Conservation (phyloP, 2,329 filamentous ascomycete species). For the Myriosclerotinia duriaeana region DNA sequence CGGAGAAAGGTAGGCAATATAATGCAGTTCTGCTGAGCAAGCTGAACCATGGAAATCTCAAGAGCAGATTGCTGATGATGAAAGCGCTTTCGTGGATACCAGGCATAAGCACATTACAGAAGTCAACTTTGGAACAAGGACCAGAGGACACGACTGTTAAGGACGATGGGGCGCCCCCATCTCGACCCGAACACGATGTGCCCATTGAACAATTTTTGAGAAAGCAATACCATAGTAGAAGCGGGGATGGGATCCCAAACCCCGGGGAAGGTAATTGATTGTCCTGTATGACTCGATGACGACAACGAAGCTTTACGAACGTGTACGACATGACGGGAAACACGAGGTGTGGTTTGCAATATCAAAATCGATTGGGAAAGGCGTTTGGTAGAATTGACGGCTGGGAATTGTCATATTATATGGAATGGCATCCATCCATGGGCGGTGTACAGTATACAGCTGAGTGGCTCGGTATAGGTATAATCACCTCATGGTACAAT, state of each 20-base stretch:
- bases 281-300: background rate
- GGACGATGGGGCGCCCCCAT: conserved; percentile 28
- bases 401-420: conserved; percentile 13
- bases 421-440: conserved; percentile 2
- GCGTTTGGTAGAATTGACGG: conserved; percentile 9
- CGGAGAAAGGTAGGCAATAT: conserved; percentile 32
- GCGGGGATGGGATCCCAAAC: conserved; percentile 31
- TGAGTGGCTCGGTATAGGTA: background rate
- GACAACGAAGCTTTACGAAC: background rate
- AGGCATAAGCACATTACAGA: conserved; percentile 28
- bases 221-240: conserved; percentile 36
- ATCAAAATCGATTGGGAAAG: background rate
- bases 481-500: background rate
- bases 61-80: conserved; percentile 24
- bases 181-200: conserved; percentile 37
- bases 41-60: background rate
- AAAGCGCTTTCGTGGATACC: conserved; percentile 33
- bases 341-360: background rate
- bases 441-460: conserved; percentile 12
- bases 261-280: conserved; percentile 2
- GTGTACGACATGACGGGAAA: background rate
- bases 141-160: conserved; percentile 16
- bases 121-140: conserved; percentile 25
- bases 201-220: conserved; percentile 39
- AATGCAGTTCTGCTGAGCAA: background rate